These are phyloP conservation scores for Yamadazyma spencermartinsiae DNA, from an alignment of 1,139 yeast genomes.

Conservation along the genomic window DNA sequence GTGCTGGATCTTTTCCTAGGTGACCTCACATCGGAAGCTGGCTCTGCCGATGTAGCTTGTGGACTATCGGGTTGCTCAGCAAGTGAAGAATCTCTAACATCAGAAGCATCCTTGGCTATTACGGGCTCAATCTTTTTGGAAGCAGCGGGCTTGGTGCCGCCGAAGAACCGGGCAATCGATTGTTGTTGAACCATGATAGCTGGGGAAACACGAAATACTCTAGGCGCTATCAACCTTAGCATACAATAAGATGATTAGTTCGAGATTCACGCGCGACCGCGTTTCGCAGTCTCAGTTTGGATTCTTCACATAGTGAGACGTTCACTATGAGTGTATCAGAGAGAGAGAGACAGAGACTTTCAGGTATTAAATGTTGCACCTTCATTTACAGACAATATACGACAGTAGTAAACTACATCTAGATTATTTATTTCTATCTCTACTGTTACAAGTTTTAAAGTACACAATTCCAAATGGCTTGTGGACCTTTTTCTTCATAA, in stretches of 20 bases:
- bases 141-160: slow-evolving; percentile 13
- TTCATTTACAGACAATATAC: too few relatives aligned
- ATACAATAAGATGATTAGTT: not conserved
- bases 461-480: slow-evolving; percentile 52
- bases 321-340: too few relatives aligned
- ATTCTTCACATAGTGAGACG: not conserved
- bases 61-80: slow-evolving; percentile 5
- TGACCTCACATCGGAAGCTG: too few relatives aligned
- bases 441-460: slow-evolving; percentile 5
- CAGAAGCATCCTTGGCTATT: not conserved
- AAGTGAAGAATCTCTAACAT: not conserved
- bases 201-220: not conserved
- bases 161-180: slow-evolving; percentile 36
- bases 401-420: too few relatives aligned
- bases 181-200: slow-evolving; percentile 38
- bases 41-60: too few relatives aligned
- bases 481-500: slow-evolving; percentile 82
- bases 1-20: not conserved
- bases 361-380: too few relatives aligned
- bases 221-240: slow-evolving; percentile 1
- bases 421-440: too few relatives aligned
- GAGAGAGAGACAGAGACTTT: too few relatives aligned
- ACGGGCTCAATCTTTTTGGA: not conserved
- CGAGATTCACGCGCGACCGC: not conserved
- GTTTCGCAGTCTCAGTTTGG: not conserved